phyloP scores from a whole-genome alignment of 371 early-diverging fungal genomes.

The Saksenaea vasiformis region DNA sequence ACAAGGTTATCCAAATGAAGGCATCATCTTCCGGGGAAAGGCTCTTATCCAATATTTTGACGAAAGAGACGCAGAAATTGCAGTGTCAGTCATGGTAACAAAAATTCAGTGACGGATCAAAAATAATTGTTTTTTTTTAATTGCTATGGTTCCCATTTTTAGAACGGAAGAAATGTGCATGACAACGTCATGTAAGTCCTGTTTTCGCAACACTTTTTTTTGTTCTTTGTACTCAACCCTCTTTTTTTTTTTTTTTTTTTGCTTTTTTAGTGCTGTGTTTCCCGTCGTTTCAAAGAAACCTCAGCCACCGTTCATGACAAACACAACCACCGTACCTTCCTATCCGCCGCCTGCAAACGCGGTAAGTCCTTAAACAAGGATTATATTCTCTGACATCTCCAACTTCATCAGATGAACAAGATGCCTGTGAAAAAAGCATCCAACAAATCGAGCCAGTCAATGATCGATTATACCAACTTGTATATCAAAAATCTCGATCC shows the following conservation, averaged over 20 bases:
- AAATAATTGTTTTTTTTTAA: not conserved
- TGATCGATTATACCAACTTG: slow-evolving; percentile 36
- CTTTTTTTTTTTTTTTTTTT: not conserved
- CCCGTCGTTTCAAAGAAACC: slow-evolving; percentile 22
- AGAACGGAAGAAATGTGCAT: not conserved
- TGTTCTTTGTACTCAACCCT: not conserved
- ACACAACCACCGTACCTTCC: not conserved
- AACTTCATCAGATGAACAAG: not conserved
- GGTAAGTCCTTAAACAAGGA: too few relatives aligned
- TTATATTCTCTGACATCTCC: too few relatives aligned
- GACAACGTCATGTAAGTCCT: slow-evolving; percentile 1
- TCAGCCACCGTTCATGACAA: not conserved
- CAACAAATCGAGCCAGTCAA: not conserved
- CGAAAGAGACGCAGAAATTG: slow-evolving; percentile 34
- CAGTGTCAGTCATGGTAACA: slow-evolving; percentile 42
- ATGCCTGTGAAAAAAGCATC: not conserved
- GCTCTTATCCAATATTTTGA: slow-evolving; percentile 50
- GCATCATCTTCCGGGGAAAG: slow-evolving; percentile 27
- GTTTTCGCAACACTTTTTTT: not conserved
- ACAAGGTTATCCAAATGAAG: slow-evolving; percentile 16
- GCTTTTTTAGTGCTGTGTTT: slow-evolving; percentile 15
- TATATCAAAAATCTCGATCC: slow-evolving; percentile 52
- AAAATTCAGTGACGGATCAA: slow-evolving; percentile 6
- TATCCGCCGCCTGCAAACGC: not conserved
- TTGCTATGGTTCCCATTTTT: not conserved